Base-by-base conservation (phyloP, 2,329 filamentous ascomycete species). In the Alternaria alternata region DNA sequence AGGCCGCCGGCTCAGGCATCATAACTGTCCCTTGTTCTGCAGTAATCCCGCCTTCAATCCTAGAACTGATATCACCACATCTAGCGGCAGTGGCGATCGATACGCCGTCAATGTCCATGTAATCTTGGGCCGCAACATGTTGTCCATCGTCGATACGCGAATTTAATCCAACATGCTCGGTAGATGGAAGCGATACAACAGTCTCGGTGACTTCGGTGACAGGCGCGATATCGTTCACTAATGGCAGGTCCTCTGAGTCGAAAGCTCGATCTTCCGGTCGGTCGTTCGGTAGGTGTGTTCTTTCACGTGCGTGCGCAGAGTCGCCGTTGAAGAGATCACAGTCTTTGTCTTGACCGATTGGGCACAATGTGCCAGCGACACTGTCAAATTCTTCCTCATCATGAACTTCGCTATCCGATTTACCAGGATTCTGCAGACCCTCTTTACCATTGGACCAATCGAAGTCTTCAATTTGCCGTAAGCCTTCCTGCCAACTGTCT, bases 391-490 rank as follows among this genome's bases (percentile, higher is more conserved):
- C 28, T 24, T 22, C 24, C 20, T 32, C 7, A 14, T 6, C 22
- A 20, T 54, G 39, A 0, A 3, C 9, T 11, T 48, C 49, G 34
- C 6, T 16, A n/a, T 16, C 3, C 32, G 2, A 20, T 16, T 44
- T 47, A 7, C 32, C 7, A 42, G 2, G 2, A 5, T 30, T 14
- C 20, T 42, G 12, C 11, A 30, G 8, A 2, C 49, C n/a, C 1
- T n/a, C n/a, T 38, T 48, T 34, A 16, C 28, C 20, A 20, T 8
- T 32, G 6, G 20, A 26, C 72, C 73, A 75, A 38, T 74, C 68
- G 20, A 70, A 73, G 1, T 63, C 59, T 2, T 72, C 70, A 48
- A 75, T 75, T 5, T 55, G 59, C 20, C 64, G 49, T 7, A 66
- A 38, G 4, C 67, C 68, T 1, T 74, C 71, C 22, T 65, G 46